Evolutionary conservation across 2,329 filamentous ascomycete genomes (phyloP).

Genomic region (Alternaria ethzedia): DNA sequence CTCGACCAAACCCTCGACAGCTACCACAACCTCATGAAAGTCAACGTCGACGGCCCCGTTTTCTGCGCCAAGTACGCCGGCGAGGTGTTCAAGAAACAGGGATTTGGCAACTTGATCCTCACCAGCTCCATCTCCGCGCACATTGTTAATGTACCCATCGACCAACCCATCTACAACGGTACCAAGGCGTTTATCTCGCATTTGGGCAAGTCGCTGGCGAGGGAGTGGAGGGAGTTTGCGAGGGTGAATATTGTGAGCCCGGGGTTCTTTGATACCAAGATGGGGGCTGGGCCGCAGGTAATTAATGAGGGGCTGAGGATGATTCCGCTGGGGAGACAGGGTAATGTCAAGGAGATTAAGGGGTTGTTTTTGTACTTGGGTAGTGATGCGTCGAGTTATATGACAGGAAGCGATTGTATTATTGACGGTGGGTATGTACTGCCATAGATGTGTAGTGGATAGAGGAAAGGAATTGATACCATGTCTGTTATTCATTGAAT

Average conservation of each 20-base stretch:
- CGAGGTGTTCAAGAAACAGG: conserved; percentile 51
- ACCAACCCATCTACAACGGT: conserved; percentile 56
- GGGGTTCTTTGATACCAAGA: conserved; percentile 70
- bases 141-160: conserved; percentile 80
- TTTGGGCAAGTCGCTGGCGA: conserved; percentile 65
- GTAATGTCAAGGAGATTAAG: conserved; percentile 75
- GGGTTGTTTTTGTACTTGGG: conserved; percentile 81
- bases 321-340: conserved; percentile 78
- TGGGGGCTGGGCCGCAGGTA: conserved; percentile 66
- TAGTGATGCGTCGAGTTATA: conserved; percentile 80
- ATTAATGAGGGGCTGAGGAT: conserved; percentile 72
- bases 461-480: neutral
- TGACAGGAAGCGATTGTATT: conserved; percentile 74
- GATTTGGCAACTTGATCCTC: conserved; percentile 66
- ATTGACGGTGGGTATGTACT: conserved; percentile 76
- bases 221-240: conserved; percentile 72
- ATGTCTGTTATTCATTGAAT: neutral
- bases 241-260: conserved; percentile 70
- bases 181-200: conserved; percentile 70
- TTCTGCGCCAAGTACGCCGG: conserved; percentile 53
- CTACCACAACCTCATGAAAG: conserved; percentile 67
- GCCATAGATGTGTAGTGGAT: conserved; percentile 19
- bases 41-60: conserved; percentile 71
- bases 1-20: conserved; percentile 65
- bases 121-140: conserved; percentile 74